Conservation (phyloP, 768 basidiomycete species). For the Strobilomyces dryophilus region DNA sequence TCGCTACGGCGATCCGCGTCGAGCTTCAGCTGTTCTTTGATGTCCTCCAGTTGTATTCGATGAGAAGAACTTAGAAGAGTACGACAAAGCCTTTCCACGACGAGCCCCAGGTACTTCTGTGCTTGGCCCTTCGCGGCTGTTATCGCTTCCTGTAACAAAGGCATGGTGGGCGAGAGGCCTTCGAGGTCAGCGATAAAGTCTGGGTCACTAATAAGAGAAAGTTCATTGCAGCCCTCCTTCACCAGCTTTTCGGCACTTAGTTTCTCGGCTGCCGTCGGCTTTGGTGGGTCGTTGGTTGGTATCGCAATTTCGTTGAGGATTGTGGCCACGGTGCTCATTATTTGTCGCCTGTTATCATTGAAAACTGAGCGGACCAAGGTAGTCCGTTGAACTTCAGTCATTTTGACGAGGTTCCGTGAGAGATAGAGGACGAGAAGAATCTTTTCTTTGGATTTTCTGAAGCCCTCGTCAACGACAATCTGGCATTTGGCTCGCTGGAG, state of each 20-base stretch:
- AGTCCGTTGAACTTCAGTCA: slow-evolving; percentile 10
- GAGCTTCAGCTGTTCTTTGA: slow-evolving; percentile 6
- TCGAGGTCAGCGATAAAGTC: slow-evolving; percentile 25
- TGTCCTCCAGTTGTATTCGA: slow-evolving; percentile 18
- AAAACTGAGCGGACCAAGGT: slow-evolving; percentile 12
- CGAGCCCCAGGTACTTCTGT: slow-evolving; percentile 13
- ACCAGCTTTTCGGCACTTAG: slow-evolving; percentile 17
- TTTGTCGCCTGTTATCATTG: slow-evolving; percentile 12
- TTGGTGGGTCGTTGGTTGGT: background rate
- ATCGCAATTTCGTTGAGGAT: slow-evolving; percentile 13
- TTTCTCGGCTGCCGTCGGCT: slow-evolving; percentile 9
- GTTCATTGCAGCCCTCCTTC: slow-evolving; percentile 18
- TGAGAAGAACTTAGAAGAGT: slow-evolving; percentile 6
- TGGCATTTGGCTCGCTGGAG: slow-evolving; percentile 13
- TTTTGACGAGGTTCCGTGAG: slow-evolving; percentile 10
- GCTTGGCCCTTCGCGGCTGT: slow-evolving; percentile 13
- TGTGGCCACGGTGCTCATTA: slow-evolving; percentile 11
- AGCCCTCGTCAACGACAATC: slow-evolving; percentile 14
- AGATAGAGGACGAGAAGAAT: slow-evolving; percentile 19
- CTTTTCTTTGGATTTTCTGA: slow-evolving; percentile 23
- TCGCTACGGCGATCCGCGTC: slow-evolving; percentile 15
- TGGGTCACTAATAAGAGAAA: slow-evolving; percentile 17
- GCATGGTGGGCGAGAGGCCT: slow-evolving; percentile 4
- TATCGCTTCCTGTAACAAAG: slow-evolving; percentile 16
- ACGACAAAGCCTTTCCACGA: slow-evolving; percentile 19